Evolutionary conservation across 2,329 filamentous ascomycete species (phyloP).

Genomic region (Chaetothyriales sp.): DNA sequence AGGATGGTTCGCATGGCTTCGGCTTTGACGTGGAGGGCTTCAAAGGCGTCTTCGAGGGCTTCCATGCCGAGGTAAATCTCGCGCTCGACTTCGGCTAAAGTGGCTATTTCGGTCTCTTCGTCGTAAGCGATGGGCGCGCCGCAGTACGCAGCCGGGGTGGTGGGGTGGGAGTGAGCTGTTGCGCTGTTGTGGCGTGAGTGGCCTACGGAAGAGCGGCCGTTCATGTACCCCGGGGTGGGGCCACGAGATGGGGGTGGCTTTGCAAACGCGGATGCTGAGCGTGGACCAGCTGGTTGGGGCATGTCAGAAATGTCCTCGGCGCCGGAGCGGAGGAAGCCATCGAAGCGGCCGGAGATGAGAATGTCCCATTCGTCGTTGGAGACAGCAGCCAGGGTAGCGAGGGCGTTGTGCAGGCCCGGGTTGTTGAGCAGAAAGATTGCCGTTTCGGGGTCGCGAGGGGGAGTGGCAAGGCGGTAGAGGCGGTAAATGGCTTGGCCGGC

Average conservation of each 20-base stretch:
- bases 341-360: conserved; percentile 80
- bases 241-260: conserved; percentile 18
- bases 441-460: conserved; percentile 72
- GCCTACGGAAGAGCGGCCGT: conserved; percentile 24
- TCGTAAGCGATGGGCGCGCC: conserved; percentile 75
- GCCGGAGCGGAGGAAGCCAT: conserved; percentile 89
- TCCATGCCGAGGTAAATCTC: conserved; percentile 95
- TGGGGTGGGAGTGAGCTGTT: conserved; percentile 39
- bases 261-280: conserved; percentile 19
- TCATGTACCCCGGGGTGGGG: conserved; percentile 22
- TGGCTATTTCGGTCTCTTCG: conserved; percentile 84
- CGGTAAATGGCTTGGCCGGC: conserved; percentile 69
- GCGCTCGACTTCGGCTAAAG: conserved; percentile 78
- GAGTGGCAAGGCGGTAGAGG: conserved; percentile 59
- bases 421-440: conserved; percentile 79
- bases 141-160: conserved; percentile 36
- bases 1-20: conserved; percentile 66
- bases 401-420: conserved; percentile 65
- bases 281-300: conserved; percentile 5
- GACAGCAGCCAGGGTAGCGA: conserved; percentile 77
- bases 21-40: conserved; percentile 73
- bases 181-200: conserved; percentile 30
- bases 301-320: conserved; percentile 46
- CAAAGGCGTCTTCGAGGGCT: conserved; percentile 82
- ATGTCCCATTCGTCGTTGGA: conserved; percentile 95